Evolutionary conservation across 768 basidiomycete species (phyloP).

Genomic region (Psilocybe tampanensis): DNA sequence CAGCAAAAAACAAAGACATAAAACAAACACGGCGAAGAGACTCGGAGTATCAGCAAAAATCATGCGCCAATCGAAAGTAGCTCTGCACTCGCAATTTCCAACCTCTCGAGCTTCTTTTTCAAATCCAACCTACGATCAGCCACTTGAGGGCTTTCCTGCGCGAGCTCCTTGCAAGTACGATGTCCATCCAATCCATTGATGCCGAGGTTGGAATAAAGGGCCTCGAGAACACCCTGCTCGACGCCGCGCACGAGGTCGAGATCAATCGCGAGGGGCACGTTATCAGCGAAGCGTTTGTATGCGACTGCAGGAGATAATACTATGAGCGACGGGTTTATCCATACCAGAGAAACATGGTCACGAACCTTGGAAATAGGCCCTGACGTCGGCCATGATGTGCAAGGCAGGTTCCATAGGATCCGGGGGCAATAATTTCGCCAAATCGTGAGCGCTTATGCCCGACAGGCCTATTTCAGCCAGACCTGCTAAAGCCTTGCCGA

Average conservation of each 20-base stretch:
- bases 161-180: slow-evolving; percentile 49
- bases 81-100: slow-evolving; percentile 48
- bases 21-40: too few species aligned
- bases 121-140: slow-evolving; percentile 49
- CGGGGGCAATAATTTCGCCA: slow-evolving; percentile 50
- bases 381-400: slow-evolving; percentile 69
- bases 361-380: slow-evolving; percentile 76
- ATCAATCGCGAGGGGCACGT: slow-evolving; percentile 58
- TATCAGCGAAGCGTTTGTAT: slow-evolving; percentile 62
- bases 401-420: slow-evolving; percentile 60
- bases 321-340: background rate
- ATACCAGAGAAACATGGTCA: background rate
- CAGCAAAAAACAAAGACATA: too few species aligned
- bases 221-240: slow-evolving; percentile 44
- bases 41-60: background rate
- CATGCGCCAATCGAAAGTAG: slow-evolving; percentile 23
- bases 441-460: slow-evolving; percentile 40
- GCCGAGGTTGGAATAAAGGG: slow-evolving; percentile 49
- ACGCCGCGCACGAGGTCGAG: slow-evolving; percentile 56
- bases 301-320: slow-evolving; percentile 41
- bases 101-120: slow-evolving; percentile 50
- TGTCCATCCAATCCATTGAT: slow-evolving; percentile 50
- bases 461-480: slow-evolving; percentile 44
- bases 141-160: slow-evolving; percentile 51
- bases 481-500: slow-evolving; percentile 37